Evolutionary conservation across 2,329 filamentous ascomycete genomes (phyloP), one percentile per base, ranked within the genome.

Genomic region (Fusarium sp.): DNA sequence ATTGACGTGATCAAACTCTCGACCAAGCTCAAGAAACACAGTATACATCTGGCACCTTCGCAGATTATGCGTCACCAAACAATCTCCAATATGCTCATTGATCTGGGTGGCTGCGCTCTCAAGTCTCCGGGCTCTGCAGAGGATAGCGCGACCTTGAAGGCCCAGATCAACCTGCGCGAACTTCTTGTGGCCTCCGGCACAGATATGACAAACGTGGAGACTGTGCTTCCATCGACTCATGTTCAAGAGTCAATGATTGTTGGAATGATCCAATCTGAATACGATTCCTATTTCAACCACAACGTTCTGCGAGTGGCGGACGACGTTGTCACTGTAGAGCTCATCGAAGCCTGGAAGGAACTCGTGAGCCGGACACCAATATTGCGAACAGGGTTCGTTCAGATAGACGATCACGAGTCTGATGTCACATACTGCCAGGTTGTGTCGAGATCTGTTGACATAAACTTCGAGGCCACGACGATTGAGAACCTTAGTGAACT

Each of bases 1-100:
- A 96, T 97, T 59, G 94, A 97, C 77, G 87, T 91, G 3, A 95
- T 97, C 76, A 96, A 93, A 72, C 81, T 97, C 0, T 91, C 92
- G 0, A 89, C 93, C 0, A 85, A 88, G 53, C 82, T 97, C 3
- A 91, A 86, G 66, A 86, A 84, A 44, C 78, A 79, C 6, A 85
- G 84, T 0, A 80, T 96, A 20, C 75, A 80, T 1, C 76, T 97
- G 13, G 81, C 90, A 0, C 88, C 94, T n/a, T 92, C 92, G 68
- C 82, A 84, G n/a, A 89, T 97, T 22, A 91, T 97, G 84, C 89
- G 87, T 52, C 84, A 84, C 5, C 88, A 91, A 51, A 93, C 87
- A 0, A 89, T 97, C 35, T 76, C 83, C 1, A 85, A 80, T 4
- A 92, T 96, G 75, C 62, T 71, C 2, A 32, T 58, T 17, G 70